Evolutionary conservation across 345 rosid genomes (phyloP), one percentile per base, ranked within the genome.

Genomic region (Corchorus olitorius): DNA sequence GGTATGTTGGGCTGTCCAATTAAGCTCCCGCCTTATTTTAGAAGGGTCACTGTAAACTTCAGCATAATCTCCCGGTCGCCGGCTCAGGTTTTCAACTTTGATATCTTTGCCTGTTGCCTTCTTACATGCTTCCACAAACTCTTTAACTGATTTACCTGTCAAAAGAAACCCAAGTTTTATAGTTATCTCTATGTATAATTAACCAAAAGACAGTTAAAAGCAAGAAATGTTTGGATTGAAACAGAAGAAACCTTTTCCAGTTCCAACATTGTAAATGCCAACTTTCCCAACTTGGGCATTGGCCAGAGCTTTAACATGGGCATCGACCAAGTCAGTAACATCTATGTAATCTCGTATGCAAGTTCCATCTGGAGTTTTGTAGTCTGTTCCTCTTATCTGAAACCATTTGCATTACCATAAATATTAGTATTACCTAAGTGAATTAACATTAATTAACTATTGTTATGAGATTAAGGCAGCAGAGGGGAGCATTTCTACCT

Each of bases 211-310:
- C 10, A 6, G 48, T 5, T 6, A 1, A 45, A 45, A 45, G 6
- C 48, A 8, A 8, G 48, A 45, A 45, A 6, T 45, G 48, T 8
- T 6, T 39, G 4, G 43, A 45, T 6, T 45, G 1, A 6, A 45
- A 6, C 48, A 45, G 10, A 7, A 45, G 10, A 7, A 45, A 45
- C 48, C 48, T 87, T 81, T 80, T 39, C 98, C 98, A 0, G 98
- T 94, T 58, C 98, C 98, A 11, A 94, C 98, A 83, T 94, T 94
- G 85, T 91, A 94, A 79, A 94, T 94, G 65, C 97, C 97, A 0
- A 93, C 95, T 80, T 88, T 90, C 43, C 77, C 69, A 19, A 92
- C 88, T 69, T 73, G 75, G 67, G 97, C 94, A 81, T 87, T 91
- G 79, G 89, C 92, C 2, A 93, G 88, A 64, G 98, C 98, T 83